Evolutionary conservation across 2,329 filamentous ascomycete species (phyloP), one percentile per base, ranked within the genome.

Genomic region (Pleoardoris graminearum): DNA sequence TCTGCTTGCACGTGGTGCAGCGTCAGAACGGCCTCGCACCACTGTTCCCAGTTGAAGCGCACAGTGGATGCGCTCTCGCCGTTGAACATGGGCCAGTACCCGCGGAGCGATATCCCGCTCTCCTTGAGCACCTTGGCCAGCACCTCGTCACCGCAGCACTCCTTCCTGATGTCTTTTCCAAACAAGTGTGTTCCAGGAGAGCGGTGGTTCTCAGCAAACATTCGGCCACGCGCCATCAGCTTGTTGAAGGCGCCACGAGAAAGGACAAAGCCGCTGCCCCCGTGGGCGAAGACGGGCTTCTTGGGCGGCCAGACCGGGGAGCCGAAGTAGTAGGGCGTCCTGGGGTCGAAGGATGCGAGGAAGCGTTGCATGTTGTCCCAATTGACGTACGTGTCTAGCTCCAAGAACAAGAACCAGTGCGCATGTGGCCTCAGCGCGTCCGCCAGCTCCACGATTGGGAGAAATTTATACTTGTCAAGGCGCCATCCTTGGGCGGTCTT

Each of bases 391-490:
- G 69, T 72, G 44, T 74, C 70, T n/a, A 69, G 57, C 57, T 74
- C 71, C 21, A 74, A 46, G 48, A 74, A 73, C 50, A 74, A 50
- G 49, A 66, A 74, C 71, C 70, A 74, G 11, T 65, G 55, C 53
- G 65, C 63, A 30, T 68, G 59, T 5, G 69, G 67, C 10, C 63
- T 60, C 57, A 71, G 51, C 29, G 68, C 65, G 23, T 76, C 71
- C 1, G 79, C 76, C 63, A 80, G 78, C 58, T 81, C 77, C 33
- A 80, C 78, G 72, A 83, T 78, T 10, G 80, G 81, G 36, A 83
- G 70, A 62, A 82, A 82, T 67, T 83, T 84, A 79, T 81, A 84
- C 60, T 82, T 82, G 64, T 84, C 81, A 33, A 83, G 68, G 51
- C 74, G 76, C 80, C 80, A 82, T 32, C 79, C 80, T 0, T 80